Base-by-base conservation (phyloP, 768 basidiomycete species). In the Pulveroboletus sp. region DNA sequence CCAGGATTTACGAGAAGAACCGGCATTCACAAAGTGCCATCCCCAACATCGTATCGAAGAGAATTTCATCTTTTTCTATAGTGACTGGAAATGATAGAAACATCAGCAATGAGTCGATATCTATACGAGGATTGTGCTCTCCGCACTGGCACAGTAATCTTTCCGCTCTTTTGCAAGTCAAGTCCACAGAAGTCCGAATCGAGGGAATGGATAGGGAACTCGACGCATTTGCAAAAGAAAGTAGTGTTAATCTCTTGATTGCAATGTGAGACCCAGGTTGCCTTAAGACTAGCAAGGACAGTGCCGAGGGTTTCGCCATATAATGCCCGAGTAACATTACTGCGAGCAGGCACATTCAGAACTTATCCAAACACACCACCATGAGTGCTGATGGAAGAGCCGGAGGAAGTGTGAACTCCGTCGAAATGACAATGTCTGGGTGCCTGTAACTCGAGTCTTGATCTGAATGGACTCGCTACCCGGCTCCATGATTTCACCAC, bases 381-480 rank as follows among this genome's bases (percentile, higher is more conserved):
- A 10, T 17, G 42, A 3, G 10, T n/a, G 28, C 71, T 40, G 61
- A 79, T 79, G 69, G 55, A 44, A 82, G 73, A 35, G 86, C 73
- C 60, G 86, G 85, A 11, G 83, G 77, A 3, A 86, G 69, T 0
- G 83, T 75, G 63, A 84, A 87, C 0, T 87, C 86, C 5, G 83
- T 81, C 60, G 89, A 69, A 4, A 89, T 71, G 5, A 77, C 78
- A 2, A 68, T 9, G 65, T 66, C 40, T 76, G 65, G 26, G 67
- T 64, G 28, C 73, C 67, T 9, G 68, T 58, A 14, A 86, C 83
- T 26, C 62, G 66, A 0, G 80, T 77, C 5, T 56, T 60, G 40
- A 81, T 57, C 17, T 69, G 57, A 38, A 84, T 77, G 15, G 68
- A 51, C 27, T 77, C 61, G 6, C 82, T 82, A 48, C 83, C 75